Conservation (phyloP, 2,329 filamentous ascomycete species). For the Colletotrichum abscissum region DNA sequence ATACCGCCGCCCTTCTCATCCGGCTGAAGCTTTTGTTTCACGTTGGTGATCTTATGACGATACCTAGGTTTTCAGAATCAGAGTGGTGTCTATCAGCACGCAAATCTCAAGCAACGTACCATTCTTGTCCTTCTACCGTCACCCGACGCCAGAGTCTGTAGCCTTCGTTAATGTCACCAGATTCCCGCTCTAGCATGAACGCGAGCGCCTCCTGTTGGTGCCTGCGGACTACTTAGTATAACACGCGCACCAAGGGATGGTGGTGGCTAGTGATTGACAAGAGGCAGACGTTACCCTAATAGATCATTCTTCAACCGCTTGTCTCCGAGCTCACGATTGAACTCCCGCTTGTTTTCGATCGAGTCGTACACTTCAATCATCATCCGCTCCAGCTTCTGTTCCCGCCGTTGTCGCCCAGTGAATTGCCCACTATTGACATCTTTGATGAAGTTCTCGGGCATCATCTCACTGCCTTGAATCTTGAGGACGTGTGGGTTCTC, state of each 20-base stretch:
- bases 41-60: conserved; percentile 53
- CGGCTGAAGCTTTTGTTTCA: conserved; percentile 40
- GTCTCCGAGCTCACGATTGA: conserved; percentile 38
- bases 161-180: conserved; percentile 43
- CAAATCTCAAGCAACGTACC: conserved; percentile 33
- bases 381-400: conserved; percentile 18
- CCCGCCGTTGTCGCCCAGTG: conserved; percentile 1
- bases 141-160: conserved; percentile 48
- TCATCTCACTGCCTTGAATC: conserved; percentile 37
- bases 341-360: conserved; percentile 35
- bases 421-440: background rate
- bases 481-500: conserved; percentile 46
- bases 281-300: conserved; percentile 38
- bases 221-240: conserved; percentile 36
- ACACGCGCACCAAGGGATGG: no score
- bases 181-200: conserved; percentile 53
- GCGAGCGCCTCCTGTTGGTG: conserved; percentile 51
- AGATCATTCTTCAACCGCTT: conserved; percentile 39
- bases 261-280: background rate
- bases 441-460: background rate
- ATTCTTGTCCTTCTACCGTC: conserved; percentile 40
- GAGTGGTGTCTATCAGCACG: background rate
- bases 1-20: conserved; percentile 57
- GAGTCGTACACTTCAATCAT: conserved; percentile 38
- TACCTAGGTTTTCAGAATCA: conserved; percentile 41